Base-by-base conservation (phyloP, 2,329 filamentous ascomycete genomes). In the Talaromyces sp. region DNA sequence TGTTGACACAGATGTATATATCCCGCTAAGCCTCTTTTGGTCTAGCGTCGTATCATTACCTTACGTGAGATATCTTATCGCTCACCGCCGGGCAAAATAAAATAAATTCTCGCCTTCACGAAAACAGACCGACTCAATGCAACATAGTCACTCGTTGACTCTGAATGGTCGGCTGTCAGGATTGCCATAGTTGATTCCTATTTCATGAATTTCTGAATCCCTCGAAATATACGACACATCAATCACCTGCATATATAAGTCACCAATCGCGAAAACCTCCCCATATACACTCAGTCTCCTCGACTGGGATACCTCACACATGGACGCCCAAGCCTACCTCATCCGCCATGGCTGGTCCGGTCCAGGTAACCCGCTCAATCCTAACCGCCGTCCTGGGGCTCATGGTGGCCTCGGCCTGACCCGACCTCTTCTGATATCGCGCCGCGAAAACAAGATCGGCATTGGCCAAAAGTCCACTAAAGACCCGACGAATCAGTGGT, bases 281-380 rank as follows among this genome's bases (percentile, higher is more conserved):
- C 41, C 41, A 13, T 43, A 21, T n/a, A 35, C 29, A 38, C n/a
- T 38, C 17, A 54, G 8, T 5, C 29, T 24, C 26, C 14, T 10
- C n/a, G n/a, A 46, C 17, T 19, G 6, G n/a, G 41, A 46, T 8
- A 13, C n/a, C 41, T 21, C 7, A 46, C 60, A 56, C 55, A 97
- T 98, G 93, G 84, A 98, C 76, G 89, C 93, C 59, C 84, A 89
- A 73, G 89, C 89, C 68, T 88, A 95, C 68, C 86, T 98, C 67
- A 87, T 87, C 66, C 84, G 86, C 67, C 92, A 96, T 75, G 93
- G 93, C 73, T 98, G 93, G 93, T 86, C 89, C 62, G 93, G 93
- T 66, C 85, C 87, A 41, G 93, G 93, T 64, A 91, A 96, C 76
- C 91, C 92, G 1, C 87, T 98, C 27, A 92, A 96, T 71, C 84